phyloP scores from a whole-genome alignment of 176 grass and related monocot species.

The Ampelocalamus luodianensis region DNA sequence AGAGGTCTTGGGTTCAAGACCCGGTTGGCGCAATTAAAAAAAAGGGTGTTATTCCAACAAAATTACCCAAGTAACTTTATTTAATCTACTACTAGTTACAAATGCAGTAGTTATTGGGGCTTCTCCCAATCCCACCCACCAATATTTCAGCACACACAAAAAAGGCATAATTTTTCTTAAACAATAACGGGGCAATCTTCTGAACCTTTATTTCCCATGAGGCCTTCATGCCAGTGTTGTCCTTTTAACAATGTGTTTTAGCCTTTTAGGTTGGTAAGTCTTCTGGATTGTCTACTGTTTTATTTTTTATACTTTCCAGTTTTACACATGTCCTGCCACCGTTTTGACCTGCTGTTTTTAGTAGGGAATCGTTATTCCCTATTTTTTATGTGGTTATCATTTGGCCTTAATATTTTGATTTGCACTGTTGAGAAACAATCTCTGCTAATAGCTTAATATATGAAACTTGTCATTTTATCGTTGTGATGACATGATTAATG shows the following conservation, averaged over 20 bases:
- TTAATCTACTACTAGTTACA: neutral
- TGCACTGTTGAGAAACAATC: neutral
- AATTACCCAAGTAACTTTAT: neutral
- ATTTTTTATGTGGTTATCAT: neutral
- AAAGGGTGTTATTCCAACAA: neutral
- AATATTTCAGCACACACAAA: neutral
- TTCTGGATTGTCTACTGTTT: neutral
- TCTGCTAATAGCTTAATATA: neutral
- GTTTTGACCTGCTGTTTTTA: neutral
- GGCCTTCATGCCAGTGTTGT: neutral
- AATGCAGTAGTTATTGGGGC: neutral
- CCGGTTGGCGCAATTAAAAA: no score
- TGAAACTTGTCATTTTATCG: conserved; percentile 18
- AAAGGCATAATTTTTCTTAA: neutral
- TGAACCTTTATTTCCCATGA: neutral
- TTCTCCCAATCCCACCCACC: neutral
- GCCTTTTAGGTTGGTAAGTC: neutral
- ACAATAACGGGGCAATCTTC: neutral
- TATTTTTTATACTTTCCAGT: neutral
- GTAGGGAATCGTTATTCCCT: neutral
- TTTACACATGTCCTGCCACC: neutral
- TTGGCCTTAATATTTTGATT: neutral
- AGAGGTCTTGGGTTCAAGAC: no score
- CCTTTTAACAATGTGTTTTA: neutral
- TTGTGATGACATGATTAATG: conserved; percentile 17